These are phyloP conservation scores for Eutrema salsugineum DNA, from an alignment of 441 rosid genomes.

Conservation along the genomic window DNA sequence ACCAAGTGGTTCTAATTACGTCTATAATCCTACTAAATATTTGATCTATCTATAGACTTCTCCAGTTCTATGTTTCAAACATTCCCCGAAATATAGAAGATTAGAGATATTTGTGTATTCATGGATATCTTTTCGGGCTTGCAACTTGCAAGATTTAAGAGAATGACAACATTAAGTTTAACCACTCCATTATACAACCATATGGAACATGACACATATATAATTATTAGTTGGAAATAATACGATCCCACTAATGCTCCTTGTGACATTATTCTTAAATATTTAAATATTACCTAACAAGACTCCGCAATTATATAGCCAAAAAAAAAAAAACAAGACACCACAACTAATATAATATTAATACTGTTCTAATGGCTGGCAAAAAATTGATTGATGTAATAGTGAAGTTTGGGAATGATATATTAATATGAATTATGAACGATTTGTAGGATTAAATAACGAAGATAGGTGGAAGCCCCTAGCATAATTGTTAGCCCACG, in stretches of 20 bases:
- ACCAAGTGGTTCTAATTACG: background rate
- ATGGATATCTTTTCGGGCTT: background rate
- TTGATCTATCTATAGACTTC: background rate
- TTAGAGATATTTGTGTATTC: background rate
- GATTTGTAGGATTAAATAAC: background rate
- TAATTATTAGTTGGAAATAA: constrained; percentile 3
- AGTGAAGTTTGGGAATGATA: constrained; percentile 2
- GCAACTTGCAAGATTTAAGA: background rate
- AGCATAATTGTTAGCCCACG: constrained; percentile 4
- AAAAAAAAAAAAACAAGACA: background rate
- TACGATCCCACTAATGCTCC: constrained; percentile 9
- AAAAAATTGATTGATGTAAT: constrained; percentile 14
- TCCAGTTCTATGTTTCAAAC: background rate
- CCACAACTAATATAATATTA: constrained; percentile 20
- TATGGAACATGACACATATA: constrained; percentile 24
- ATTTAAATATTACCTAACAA: constrained; percentile 11
- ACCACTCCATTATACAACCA: constrained; percentile 31
- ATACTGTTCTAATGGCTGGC: constrained; percentile 16
- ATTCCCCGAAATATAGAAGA: background rate
- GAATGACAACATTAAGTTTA: constrained; percentile 18
- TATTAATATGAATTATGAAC: background rate
- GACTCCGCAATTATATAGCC: constrained; percentile 1
- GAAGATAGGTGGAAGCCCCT: constrained; percentile 18
- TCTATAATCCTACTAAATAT: background rate
- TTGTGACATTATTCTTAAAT: constrained; percentile 25